These are phyloP conservation scores for Penicillium concentricum DNA, from an alignment of 2,329 filamentous ascomycete species.

Conservation along the genomic window DNA sequence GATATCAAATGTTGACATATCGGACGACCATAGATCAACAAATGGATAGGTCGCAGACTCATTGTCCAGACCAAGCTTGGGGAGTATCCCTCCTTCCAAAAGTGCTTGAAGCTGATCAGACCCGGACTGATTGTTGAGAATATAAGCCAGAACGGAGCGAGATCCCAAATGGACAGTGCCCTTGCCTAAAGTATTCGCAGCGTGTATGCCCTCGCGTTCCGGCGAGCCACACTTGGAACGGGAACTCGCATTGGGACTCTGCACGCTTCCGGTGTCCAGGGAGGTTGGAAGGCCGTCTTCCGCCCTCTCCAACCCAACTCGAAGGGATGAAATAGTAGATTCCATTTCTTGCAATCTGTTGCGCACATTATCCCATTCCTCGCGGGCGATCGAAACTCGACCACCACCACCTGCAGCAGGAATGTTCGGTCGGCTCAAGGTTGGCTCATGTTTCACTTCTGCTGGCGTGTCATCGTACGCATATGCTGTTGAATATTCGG, in stretches of 20 bases:
- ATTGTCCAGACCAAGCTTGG: conserved; percentile 63
- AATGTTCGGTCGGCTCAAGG: conserved; percentile 14
- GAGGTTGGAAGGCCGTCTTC: conserved; percentile 31
- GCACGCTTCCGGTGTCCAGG: conserved; percentile 32
- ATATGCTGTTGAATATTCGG: conserved; percentile 10
- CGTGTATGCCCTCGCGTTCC: conserved; percentile 58
- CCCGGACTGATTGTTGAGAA: conserved; percentile 55
- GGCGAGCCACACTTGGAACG: conserved; percentile 37
- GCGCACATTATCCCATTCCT: conserved; percentile 47
- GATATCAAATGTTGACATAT: conserved; percentile 58
- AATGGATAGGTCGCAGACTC: conserved; percentile 65
- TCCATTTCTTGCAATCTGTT: conserved; percentile 45
- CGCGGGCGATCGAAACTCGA: conserved; percentile 41
- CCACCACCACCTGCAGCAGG: conserved; percentile 18
- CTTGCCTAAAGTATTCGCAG: conserved; percentile 58
- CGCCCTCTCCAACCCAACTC: conserved; percentile 39
- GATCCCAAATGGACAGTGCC: conserved; percentile 63
- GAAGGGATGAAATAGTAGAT: conserved; percentile 40
- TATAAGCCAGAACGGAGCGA: conserved; percentile 61
- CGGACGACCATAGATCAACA: conserved; percentile 63
- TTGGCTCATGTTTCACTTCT: conserved; percentile 27
- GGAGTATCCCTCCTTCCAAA: conserved; percentile 60
- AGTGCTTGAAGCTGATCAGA: conserved; percentile 53
- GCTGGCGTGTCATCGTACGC: conserved; percentile 21
- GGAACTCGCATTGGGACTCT: conserved; percentile 31